phyloP scores from a whole-genome alignment of 495 filamentous ascomycete species.

The Lineolata rhizophorae region DNA sequence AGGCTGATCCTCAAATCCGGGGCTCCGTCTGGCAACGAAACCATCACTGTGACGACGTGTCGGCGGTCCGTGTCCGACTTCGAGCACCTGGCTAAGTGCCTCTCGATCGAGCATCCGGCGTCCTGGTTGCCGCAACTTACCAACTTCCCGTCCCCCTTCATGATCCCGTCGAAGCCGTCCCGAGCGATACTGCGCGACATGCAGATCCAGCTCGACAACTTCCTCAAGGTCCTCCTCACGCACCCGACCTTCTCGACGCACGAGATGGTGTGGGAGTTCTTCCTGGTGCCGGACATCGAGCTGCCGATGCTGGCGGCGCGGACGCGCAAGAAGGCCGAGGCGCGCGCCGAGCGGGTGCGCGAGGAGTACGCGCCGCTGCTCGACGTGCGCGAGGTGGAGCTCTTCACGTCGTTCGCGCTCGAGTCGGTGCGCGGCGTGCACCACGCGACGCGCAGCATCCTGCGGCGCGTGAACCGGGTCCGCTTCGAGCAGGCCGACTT shows the following conservation, averaged over 20 bases:
- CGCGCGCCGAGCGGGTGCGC: slow-evolving; percentile 56
- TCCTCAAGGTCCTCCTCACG: slow-evolving; percentile 61
- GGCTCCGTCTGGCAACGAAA: slow-evolving; percentile 39
- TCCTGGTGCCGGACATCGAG: slow-evolving; percentile 87
- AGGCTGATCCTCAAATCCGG: slow-evolving; percentile 88
- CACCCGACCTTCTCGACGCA: slow-evolving; percentile 93
- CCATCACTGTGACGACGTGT: slow-evolving; percentile 83
- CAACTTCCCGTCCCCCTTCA: slow-evolving; percentile 67
- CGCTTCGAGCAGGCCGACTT: slow-evolving; percentile 36
- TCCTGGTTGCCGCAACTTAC: slow-evolving; percentile 70
- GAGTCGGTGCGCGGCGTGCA: slow-evolving; percentile 73
- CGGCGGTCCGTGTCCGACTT: slow-evolving; percentile 80
- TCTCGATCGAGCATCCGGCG: slow-evolving; percentile 81
- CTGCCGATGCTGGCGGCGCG: slow-evolving; percentile 75
- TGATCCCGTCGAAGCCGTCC: slow-evolving; percentile 80
- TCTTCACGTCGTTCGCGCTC: slow-evolving; percentile 72
- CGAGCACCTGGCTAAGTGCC: slow-evolving; percentile 66
- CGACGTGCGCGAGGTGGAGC: slow-evolving; percentile 77
- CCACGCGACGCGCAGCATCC: slow-evolving; percentile 55
- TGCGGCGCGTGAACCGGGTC: slow-evolving; percentile 41
- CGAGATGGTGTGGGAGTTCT: slow-evolving; percentile 98
- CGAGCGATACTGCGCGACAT: slow-evolving; percentile 69
- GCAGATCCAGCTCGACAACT: slow-evolving; percentile 67
- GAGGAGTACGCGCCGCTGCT: slow-evolving; percentile 66
- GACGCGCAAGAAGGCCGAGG: slow-evolving; percentile 64